Percentiles rank a stretch among this genome's conserved stretches.
phyloP scores from a whole-genome alignment of 176 grass and related monocot species.

The Zea luxurians region DNA sequence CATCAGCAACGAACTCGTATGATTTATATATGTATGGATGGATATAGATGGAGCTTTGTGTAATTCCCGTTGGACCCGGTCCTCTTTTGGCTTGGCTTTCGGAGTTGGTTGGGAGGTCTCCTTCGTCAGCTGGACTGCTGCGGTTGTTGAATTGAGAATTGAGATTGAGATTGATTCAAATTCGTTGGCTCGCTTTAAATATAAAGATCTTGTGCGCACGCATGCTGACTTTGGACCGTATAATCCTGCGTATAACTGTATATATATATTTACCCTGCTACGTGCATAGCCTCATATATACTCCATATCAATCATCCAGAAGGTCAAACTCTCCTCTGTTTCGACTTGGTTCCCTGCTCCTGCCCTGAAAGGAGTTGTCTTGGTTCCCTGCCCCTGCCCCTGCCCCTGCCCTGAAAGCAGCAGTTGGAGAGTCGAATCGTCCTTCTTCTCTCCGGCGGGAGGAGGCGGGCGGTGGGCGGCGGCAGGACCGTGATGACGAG shows the following conservation, averaged over 20 bases:
- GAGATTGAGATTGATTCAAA: not conserved
- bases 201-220: not conserved
- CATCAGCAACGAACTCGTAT: not conserved
- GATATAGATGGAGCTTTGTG: not conserved
- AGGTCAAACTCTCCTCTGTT: no score
- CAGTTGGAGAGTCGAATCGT: not conserved
- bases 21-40: not conserved
- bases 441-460: not conserved
- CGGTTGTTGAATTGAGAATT: not conserved
- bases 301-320: no score
- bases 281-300: no score
- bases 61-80: not conserved
- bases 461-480: not conserved
- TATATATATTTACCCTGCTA: no score
- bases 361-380: no score
- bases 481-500: not conserved
- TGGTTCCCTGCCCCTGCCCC: not conserved
- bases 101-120: not conserved
- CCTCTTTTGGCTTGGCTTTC: not conserved
- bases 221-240: not conserved
- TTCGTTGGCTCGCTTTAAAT: not conserved
- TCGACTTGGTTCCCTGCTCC: no score
- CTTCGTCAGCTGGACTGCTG: not conserved
- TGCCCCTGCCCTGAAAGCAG: not conserved
- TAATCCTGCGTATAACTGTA: not conserved